Evolutionary conservation across 768 basidiomycete species (phyloP).

Genomic region (Boletus rubescentipes): DNA sequence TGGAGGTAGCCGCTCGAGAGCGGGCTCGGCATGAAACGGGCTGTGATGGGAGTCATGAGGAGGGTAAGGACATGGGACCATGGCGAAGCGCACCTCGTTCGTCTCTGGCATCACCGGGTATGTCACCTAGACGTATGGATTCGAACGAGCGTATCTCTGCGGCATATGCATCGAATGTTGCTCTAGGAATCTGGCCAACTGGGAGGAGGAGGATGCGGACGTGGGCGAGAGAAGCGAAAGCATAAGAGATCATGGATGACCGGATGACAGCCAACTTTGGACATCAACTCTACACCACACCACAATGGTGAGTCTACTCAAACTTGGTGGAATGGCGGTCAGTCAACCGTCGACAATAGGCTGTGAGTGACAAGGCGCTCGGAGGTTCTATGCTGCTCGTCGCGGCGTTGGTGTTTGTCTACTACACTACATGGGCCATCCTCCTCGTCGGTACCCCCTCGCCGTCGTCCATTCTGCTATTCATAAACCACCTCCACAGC

Average conservation of each 20-base stretch:
- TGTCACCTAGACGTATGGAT: constrained; percentile 74
- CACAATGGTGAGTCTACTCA: constrained; percentile 27
- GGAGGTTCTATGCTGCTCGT: constrained; percentile 79
- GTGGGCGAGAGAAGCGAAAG: constrained; percentile 83
- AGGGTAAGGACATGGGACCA: background rate
- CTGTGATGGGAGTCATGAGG: constrained; percentile 36
- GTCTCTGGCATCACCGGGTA: constrained; percentile 76
- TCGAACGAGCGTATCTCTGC: constrained; percentile 73
- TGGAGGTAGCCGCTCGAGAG: constrained; percentile 80
- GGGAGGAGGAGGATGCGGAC: constrained; percentile 85
- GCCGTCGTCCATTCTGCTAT: background rate
- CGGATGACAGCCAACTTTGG: constrained; percentile 13
- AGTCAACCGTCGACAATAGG: constrained; percentile 43
- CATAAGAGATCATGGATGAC: constrained; percentile 59
- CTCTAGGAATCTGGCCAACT: constrained; percentile 68
- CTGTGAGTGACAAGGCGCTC: constrained; percentile 74
- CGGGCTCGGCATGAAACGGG: constrained; percentile 79
- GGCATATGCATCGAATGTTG: constrained; percentile 74
- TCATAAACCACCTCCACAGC: constrained; percentile 41
- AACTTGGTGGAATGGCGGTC: background rate
- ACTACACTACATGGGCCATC: constrained; percentile 92
- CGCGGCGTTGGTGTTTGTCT: constrained; percentile 75
- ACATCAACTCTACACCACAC: constrained; percentile 15
- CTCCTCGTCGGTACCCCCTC: constrained; percentile 59
- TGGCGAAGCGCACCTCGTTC: constrained; percentile 56